Percentiles rank a stretch among this genome's conserved stretches.
Conservation (phyloP, 2,329 filamentous ascomycete species). For the Alternaria viburni region DNA sequence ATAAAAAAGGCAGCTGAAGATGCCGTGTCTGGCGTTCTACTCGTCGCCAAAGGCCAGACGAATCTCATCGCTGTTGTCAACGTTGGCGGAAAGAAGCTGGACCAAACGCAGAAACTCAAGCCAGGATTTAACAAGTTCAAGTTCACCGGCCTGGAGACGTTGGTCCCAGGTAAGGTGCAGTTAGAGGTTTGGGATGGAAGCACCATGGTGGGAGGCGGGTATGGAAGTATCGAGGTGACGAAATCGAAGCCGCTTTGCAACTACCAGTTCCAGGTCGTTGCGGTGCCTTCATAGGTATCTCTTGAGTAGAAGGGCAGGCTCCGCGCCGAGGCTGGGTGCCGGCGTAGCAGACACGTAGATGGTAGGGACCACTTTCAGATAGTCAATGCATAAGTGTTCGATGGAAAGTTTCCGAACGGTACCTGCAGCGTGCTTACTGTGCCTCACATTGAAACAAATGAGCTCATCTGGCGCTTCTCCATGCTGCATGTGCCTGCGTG, state of each 20-base stretch:
- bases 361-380: background rate
- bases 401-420: background rate
- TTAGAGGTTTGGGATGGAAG: conserved; percentile 34
- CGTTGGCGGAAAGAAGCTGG: conserved; percentile 14
- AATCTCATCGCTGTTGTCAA: conserved; percentile 32
- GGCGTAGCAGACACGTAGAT: background rate
- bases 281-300: background rate
- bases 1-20: conserved; percentile 14
- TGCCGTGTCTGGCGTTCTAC: conserved; percentile 17
- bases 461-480: background rate
- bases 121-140: conserved; percentile 33
- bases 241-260: conserved; percentile 15
- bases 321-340: background rate
- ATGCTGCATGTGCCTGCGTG: background rate
- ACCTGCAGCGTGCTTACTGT: background rate
- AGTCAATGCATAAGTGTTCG: background rate
- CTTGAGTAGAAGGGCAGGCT: background rate
- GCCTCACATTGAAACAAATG: background rate
- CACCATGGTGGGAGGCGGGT: conserved; percentile 27
- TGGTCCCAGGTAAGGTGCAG: conserved; percentile 29
- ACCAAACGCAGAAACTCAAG: too few species aligned
- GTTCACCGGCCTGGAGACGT: conserved; percentile 13
- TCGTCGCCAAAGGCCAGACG: conserved; percentile 18
- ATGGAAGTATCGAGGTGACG: conserved; percentile 14
- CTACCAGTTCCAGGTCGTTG: conserved; percentile 19